Base-by-base conservation (phyloP, 2,329 filamentous ascomycete species). In the Alternaria novae-zelandiae region DNA sequence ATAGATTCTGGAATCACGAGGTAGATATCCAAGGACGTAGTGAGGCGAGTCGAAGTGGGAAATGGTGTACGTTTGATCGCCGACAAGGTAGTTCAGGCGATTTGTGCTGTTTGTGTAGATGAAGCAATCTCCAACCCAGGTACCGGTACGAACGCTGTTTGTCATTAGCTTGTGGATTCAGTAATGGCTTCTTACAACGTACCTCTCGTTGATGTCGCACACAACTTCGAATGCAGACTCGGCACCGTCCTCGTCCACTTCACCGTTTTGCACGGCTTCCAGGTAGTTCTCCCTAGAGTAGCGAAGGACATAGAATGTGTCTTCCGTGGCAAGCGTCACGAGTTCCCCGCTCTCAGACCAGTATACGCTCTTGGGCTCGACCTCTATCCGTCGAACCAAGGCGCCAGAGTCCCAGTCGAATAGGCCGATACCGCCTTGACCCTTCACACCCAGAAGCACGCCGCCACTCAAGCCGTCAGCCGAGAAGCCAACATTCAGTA, bases 101-200 rank as follows among this genome's bases (percentile, higher is more conserved):
- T 98, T 97, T 10, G 94, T 97, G 80, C 88, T 92, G 86, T 97
- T 98, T 59, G 96, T 97, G 86, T 98, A 99, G 79, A 98, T 94
- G 86, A 99, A 97, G 84, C 95, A 97, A 83, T 99, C 96, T 66
- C 96, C 96, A 61, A 99, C 92, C 96, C 96, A 99, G 83, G 97
- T 92, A 72, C 95, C 96, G 20, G 95, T 97, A 69, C 93, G 91
- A 55, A 98, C 94, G 68, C 90, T 93, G 65, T 58, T 20, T 15
- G 26, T 49, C 32, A 63, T 61, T 72, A 74, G 72, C 26, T 51
- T 46, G 11, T 43, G 49, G 5, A 20, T 17, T 17, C 25, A n/a
- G 23, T 54, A 6, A 10, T 10, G 4, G 10, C 13, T 13, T 36
- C 74, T 73, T 79, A 64, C 21, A n/a, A 57, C 85, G 76, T 81